Percentiles rank a stretch among this genome's conserved stretches.
These are phyloP conservation scores for Moringa oleifera DNA, from an alignment of 345 rosid species.

Conservation along the genomic window DNA sequence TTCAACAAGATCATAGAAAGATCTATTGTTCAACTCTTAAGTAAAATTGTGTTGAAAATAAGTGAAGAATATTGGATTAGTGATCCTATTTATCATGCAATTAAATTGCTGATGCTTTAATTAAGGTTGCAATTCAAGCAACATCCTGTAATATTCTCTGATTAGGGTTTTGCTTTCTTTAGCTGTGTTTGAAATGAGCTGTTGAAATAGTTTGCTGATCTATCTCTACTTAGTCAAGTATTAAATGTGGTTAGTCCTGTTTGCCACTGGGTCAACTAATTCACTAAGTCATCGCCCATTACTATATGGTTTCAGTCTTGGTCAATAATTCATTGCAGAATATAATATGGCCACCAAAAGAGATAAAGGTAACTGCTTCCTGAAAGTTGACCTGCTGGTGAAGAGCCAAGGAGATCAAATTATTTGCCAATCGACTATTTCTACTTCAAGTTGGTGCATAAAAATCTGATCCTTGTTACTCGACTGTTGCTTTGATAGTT, in stretches of 20 bases:
- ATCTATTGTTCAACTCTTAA: no score
- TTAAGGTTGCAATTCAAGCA: conserved; percentile 1
- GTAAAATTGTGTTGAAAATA: no score
- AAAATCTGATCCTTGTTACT: not conserved
- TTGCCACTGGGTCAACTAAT: conserved; percentile 1
- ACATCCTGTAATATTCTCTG: conserved; percentile 6
- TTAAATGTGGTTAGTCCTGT: not conserved
- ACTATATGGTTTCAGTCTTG: conserved; percentile 7
- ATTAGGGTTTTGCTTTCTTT: conserved; percentile 4
- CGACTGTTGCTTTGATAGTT: not conserved
- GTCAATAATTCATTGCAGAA: conserved; percentile 5
- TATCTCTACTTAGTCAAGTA: not conserved
- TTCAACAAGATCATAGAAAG: not conserved
- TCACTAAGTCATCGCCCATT: not conserved
- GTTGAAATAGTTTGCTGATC: conserved; percentile 2
- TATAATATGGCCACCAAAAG: conserved; percentile 10
- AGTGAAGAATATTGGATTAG: not conserved
- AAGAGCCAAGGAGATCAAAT: not conserved
- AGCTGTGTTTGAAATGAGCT: not conserved
- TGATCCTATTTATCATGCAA: conserved; percentile 2
- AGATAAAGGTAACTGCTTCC: not conserved
- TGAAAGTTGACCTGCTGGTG: not conserved
- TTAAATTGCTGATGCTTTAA: not conserved
- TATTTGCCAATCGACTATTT: not conserved
- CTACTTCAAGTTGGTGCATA: not conserved